Evolutionary conservation across 73 alveolate species (phyloP).

Genomic region (Breviolum minutum): DNA sequence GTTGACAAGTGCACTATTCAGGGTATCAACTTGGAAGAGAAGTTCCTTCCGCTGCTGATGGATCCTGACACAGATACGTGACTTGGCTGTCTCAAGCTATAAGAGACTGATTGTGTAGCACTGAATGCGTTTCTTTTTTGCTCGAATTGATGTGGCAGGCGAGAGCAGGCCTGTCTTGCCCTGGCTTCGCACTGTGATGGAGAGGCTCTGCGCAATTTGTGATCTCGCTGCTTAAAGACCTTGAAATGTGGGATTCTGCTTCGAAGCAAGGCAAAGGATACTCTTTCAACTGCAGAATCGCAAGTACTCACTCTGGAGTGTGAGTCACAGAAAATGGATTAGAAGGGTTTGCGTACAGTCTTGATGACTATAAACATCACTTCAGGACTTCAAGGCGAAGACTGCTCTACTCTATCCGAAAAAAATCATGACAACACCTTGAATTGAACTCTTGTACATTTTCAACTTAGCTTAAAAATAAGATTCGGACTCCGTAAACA

Average conservation of each 20-base stretch:
- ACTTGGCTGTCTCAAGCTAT: neutral
- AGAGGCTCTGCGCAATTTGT: constrained; percentile 3
- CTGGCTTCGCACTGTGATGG: constrained; percentile 23
- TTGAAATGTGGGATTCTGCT: too few species aligned
- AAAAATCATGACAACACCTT: too few species aligned
- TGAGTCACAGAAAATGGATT: too few species aligned
- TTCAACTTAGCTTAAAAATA: too few species aligned
- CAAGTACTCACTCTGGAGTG: too few species aligned
- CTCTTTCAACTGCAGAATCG: too few species aligned
- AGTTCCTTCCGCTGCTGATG: constrained; percentile 55
- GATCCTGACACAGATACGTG: constrained; percentile 43
- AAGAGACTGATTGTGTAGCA: neutral
- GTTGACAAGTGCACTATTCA: neutral
- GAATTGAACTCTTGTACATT: too few species aligned
- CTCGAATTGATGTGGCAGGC: neutral
- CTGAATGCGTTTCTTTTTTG: neutral
- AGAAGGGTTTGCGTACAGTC: neutral
- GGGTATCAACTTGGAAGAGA: constrained; percentile 59
- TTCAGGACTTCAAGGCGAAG: neutral
- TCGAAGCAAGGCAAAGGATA: too few species aligned
- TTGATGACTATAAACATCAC: too few species aligned
- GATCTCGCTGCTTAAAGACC: too few species aligned
- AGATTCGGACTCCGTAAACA: too few species aligned
- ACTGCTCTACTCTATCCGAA: neutral
- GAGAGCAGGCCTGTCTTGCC: constrained; percentile 67